Evolutionary conservation across 805 yeast species (phyloP).

Genomic region (Kodamaea restingae): DNA sequence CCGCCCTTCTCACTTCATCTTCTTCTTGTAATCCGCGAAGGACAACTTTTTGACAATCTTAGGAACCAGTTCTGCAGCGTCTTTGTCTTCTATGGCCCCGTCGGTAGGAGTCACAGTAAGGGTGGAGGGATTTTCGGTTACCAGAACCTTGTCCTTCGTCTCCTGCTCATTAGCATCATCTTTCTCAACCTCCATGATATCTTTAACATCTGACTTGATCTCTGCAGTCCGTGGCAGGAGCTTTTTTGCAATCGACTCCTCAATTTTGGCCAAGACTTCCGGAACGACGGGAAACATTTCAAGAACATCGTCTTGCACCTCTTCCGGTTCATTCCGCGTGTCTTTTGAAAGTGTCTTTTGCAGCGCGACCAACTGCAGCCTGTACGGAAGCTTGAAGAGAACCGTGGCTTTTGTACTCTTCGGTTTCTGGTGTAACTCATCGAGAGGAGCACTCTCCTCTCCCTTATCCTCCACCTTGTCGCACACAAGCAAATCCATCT

Average conservation of each 20-base stretch:
- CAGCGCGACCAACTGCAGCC: slow-evolving; percentile 20
- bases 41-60: slow-evolving; percentile 52
- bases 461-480: slow-evolving; percentile 8
- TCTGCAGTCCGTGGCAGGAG: slow-evolving; percentile 22
- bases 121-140: neutral
- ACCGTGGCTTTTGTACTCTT: slow-evolving; percentile 10
- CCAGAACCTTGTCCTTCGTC: slow-evolving; percentile 4
- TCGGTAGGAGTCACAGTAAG: neutral
- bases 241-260: slow-evolving; percentile 17
- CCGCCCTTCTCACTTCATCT: slow-evolving; percentile 29
- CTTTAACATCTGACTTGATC: slow-evolving; percentile 2
- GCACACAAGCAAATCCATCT: slow-evolving; percentile 18
- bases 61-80: slow-evolving; percentile 8
- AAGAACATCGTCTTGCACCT: neutral
- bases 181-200: slow-evolving; percentile 9
- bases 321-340: slow-evolving; percentile 1
- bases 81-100: slow-evolving; percentile 1
- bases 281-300: slow-evolving; percentile 23
- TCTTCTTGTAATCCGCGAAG: slow-evolving; percentile 71
- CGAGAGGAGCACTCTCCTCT: slow-evolving; percentile 4
- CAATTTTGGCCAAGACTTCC: slow-evolving; percentile 22
- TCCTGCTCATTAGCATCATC: slow-evolving; percentile 1
- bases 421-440: neutral
- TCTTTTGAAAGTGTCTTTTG: slow-evolving; percentile 14
- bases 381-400: slow-evolving; percentile 23